Conservation (phyloP, 305 asterid genomes). For the Plantago lanceolata region DNA sequence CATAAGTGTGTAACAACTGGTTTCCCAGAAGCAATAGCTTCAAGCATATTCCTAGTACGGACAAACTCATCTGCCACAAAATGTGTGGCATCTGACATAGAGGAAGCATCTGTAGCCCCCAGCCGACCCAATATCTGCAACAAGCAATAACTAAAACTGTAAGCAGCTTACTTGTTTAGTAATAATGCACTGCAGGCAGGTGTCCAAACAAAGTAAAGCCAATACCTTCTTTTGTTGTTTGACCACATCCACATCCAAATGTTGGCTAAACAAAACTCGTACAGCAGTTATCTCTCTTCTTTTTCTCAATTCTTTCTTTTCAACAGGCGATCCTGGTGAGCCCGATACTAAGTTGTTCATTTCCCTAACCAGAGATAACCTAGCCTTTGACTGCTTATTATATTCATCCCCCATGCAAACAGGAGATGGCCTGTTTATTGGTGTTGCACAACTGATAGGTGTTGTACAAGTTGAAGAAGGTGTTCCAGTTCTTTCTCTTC, state of each 20-base stretch:
- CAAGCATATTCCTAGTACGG: slow-evolving; percentile 91
- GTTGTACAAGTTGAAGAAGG: slow-evolving; percentile 42
- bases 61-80: slow-evolving; percentile 91
- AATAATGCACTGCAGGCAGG: slow-evolving; percentile 14
- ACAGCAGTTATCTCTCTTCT: slow-evolving; percentile 63
- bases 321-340: slow-evolving; percentile 29
- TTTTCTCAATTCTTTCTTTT: slow-evolving; percentile 53
- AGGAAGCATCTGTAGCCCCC: slow-evolving; percentile 66
- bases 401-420: slow-evolving; percentile 94
- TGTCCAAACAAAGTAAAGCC: slow-evolving; percentile 3
- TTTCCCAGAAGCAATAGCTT: slow-evolving; percentile 89
- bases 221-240: slow-evolving; percentile 81
- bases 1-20: slow-evolving; percentile 84
- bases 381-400: slow-evolving; percentile 49
- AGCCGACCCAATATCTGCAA: slow-evolving; percentile 65
- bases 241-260: slow-evolving; percentile 62
- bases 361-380: slow-evolving; percentile 55
- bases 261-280: slow-evolving; percentile 87
- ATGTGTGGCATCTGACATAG: slow-evolving; percentile 80
- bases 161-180: slow-evolving; percentile 10
- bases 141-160: slow-evolving; percentile 18
- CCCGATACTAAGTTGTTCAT: slow-evolving; percentile 29
- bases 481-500: slow-evolving; percentile 29
- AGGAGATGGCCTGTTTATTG: slow-evolving; percentile 52
- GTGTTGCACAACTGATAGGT: slow-evolving; percentile 44